These are phyloP conservation scores for Ceratobasidium sp. DNA, from an alignment of 1,284 basidiomycete species.

Conservation along the genomic window DNA sequence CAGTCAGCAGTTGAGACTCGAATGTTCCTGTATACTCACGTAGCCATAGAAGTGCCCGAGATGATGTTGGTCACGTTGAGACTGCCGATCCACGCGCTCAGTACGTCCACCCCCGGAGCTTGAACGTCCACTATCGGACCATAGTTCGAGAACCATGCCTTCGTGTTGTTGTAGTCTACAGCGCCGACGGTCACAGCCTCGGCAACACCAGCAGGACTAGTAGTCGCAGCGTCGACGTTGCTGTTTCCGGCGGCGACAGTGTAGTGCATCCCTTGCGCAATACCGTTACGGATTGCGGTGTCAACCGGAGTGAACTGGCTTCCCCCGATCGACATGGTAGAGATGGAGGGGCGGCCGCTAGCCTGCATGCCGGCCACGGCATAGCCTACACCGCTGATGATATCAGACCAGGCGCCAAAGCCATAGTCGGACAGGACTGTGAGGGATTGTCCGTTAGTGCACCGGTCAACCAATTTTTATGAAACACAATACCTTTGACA, in stretches of 20 bases:
- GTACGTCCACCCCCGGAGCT: conserved; percentile 74
- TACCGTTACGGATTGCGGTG: conserved; percentile 63
- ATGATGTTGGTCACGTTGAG: conserved; percentile 73
- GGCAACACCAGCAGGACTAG: conserved; percentile 68
- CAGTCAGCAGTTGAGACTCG: neutral
- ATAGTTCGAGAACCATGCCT: conserved; percentile 90
- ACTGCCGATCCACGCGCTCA: conserved; percentile 80
- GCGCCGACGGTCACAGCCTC: conserved; percentile 90
- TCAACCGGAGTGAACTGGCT: conserved; percentile 45
- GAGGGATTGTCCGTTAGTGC: neutral
- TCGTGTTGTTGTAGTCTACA: conserved; percentile 81
- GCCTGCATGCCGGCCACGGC: conserved; percentile 72
- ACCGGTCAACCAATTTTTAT: neutral
- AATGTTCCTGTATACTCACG: conserved; percentile 4
- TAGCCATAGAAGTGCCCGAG: conserved; percentile 82
- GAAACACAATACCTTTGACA: conserved; percentile 72
- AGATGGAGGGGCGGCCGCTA: conserved; percentile 42
- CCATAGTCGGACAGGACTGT: conserved; percentile 90
- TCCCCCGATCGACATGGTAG: conserved; percentile 47
- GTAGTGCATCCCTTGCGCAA: conserved; percentile 89
- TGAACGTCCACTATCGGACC: conserved; percentile 60
- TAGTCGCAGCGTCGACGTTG: conserved; percentile 64
- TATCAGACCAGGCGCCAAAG: conserved; percentile 96
- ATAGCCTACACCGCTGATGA: conserved; percentile 86
- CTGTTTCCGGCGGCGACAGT: conserved; percentile 91